Base-by-base conservation (phyloP, 2,329 filamentous ascomycete genomes). In the Fusarium stilboides region DNA sequence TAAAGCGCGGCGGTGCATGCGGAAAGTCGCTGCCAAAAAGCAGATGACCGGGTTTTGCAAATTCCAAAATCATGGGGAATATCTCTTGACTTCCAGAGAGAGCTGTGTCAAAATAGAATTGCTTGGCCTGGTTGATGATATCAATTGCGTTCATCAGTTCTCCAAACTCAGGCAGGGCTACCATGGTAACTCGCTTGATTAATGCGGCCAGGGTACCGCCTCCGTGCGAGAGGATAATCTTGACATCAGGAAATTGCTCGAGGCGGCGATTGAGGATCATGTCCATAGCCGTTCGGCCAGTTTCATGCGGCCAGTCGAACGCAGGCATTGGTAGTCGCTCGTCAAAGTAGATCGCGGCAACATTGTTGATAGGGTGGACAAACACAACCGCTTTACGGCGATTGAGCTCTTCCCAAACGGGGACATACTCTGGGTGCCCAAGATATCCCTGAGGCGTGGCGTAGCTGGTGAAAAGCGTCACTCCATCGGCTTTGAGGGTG, bases 1-100 rank as follows among this genome's bases (percentile, higher is more conserved):
- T 37, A 3, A 50, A 17, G 2, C 8, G 6, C 9, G 19, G 20
- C 8, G 46, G 34, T 3, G 46, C 46, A 37, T 50, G 46, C 2
- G 46, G 34, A 19, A 50, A 50, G 4, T 39, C 33, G 19, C 46
- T 50, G 7, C 33, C 46, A 9, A 50, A 50, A 28, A 50, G 46
- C 33, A 50, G 26, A 28, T 39, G 46, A 9, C 46, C 33, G 15
- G 46, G 46, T 15, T 37, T 15, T 9, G 46, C 46, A 13, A 50
- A 50, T 5, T 24, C 5, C 2, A 39, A 10, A 14, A 50, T 50
- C 46, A 50, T 19, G 5, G 46, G 46, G 26, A 50, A 50, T 7
- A 50, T 8, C 5, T 50, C 46, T 3, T 37, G 33, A 28, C 46
- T 37, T 37, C 46, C 33, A 8, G 46, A 12, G 19, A 37, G 46